These are phyloP conservation scores for Craspedostauros australis DNA, from an alignment of 108 stramenopile species.

Conservation along the genomic window DNA sequence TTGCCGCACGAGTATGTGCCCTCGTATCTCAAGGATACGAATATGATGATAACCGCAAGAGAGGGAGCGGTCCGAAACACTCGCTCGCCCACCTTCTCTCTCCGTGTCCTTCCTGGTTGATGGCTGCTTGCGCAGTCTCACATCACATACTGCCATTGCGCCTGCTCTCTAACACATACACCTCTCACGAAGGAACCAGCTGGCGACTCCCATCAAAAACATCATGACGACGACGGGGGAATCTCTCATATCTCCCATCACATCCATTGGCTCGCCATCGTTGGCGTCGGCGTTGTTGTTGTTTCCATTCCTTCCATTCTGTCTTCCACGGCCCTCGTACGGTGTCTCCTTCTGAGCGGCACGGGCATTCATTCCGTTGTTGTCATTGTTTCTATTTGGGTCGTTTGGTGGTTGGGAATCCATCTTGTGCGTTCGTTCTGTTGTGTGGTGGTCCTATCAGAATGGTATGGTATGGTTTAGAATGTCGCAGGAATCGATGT, in stretches of 20 bases:
- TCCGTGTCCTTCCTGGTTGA: no score
- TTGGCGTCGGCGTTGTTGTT: constrained; percentile 13
- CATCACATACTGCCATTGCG: neutral
- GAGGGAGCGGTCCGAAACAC: no score
- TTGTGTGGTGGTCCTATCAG: no score
- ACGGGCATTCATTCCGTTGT: constrained; percentile 16
- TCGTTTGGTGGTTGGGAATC: constrained; percentile 74
- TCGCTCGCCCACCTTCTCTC: no score
- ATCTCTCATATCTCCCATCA: constrained; percentile 69
- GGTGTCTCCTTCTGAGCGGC: constrained; percentile 46
- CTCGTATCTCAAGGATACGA: no score
- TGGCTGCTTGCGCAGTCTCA: no score
- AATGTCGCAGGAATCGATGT: no score
- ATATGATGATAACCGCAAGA: no score
- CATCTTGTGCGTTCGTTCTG: constrained; percentile 41
- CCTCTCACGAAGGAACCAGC: constrained; percentile 73
- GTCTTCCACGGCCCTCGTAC: constrained; percentile 17
- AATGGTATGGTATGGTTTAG: no score
- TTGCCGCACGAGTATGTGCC: no score
- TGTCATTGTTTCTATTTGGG: constrained; percentile 54
- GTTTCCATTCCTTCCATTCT: constrained; percentile 21
- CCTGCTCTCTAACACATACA: constrained; percentile 55
- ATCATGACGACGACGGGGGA: constrained; percentile 71
- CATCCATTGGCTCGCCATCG: constrained; percentile 61
- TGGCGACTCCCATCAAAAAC: constrained; percentile 73